A percentile compares a stretch with the other conserved stretches of the same genome.
Evolutionary conservation across 2,329 filamentous ascomycete genomes (phyloP).

Genomic region (Xenoacremonium recifei): DNA sequence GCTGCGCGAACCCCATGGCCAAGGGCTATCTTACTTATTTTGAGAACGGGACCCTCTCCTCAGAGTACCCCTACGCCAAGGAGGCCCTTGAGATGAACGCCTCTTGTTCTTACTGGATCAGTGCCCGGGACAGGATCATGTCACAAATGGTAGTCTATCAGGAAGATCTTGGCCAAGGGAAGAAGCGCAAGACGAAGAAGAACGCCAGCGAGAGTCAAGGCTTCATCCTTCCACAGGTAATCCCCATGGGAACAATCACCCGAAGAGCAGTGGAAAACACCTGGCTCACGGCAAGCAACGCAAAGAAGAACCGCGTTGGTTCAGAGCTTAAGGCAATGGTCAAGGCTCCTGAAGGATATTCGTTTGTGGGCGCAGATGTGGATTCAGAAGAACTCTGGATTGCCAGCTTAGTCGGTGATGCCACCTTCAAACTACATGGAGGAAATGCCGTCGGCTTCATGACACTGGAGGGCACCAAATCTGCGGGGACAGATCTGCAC

Average conservation of each 20-base stretch:
- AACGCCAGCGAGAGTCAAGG: conserved; percentile 43
- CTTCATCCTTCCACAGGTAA: conserved; percentile 91
- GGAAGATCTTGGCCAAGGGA: conserved; percentile 47
- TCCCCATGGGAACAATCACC: conserved; percentile 98
- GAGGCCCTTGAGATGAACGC: conserved; percentile 98
- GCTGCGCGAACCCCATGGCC: conserved; percentile 84
- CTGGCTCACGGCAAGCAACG: conserved; percentile 96
- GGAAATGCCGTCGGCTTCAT: conserved; percentile 98
- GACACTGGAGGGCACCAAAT: conserved; percentile 95
- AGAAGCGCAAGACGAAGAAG: conserved; percentile 5
- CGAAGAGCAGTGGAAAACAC: conserved; percentile 94
- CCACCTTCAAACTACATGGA: conserved; percentile 90
- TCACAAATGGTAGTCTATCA: conserved; percentile 95
- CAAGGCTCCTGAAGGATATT: conserved; percentile 83
- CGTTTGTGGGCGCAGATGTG: conserved; percentile 94
- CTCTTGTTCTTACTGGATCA: conserved; percentile 99
- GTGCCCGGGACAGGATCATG: conserved; percentile 86
- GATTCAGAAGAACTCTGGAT: conserved; percentile 99
- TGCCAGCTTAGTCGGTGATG: conserved; percentile 89
- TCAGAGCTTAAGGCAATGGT: conserved; percentile 98
- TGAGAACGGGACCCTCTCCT: conserved; percentile 82
- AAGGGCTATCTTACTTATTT: conserved; percentile 91
- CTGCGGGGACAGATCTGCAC: conserved; percentile 89
- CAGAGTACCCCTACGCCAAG: conserved; percentile 86
- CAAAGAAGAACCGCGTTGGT: conserved; percentile 91